Percentiles rank a stretch among this genome's conserved stretches.
phyloP scores from a whole-genome alignment of 345 rosid genomes.

The Eucalyptus sp. region DNA sequence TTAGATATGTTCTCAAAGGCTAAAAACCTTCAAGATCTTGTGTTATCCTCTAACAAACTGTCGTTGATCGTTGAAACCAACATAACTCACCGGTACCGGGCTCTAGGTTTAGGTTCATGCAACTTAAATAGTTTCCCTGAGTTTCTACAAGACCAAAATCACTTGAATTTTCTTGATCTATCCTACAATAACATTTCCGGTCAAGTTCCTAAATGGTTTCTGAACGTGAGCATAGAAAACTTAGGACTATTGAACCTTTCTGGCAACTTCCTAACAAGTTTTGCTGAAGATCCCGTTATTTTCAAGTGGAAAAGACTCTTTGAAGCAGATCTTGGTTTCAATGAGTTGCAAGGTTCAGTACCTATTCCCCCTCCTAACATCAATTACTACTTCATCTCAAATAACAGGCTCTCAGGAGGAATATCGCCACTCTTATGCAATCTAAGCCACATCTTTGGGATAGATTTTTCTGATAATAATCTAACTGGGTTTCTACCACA shows the following conservation, averaged over 20 bases:
- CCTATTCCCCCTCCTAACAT: neutral
- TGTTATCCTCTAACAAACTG: neutral
- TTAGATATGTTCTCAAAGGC: neutral
- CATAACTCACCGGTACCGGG: rapidly evolving
- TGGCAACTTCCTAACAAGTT: neutral
- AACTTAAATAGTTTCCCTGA: neutral
- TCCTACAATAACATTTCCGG: constrained; percentile 1
- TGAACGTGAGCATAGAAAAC: neutral
- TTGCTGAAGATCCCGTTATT: neutral
- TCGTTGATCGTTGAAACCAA: neutral
- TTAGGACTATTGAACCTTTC: rapidly evolving
- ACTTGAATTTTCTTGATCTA: neutral
- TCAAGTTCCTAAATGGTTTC: constrained; percentile 4
- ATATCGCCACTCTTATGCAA: neutral
- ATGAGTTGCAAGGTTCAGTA: constrained; percentile 2
- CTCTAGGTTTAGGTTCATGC: constrained; percentile 1
- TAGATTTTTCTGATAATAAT: neutral
- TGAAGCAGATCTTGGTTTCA: neutral
- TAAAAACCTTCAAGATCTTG: rapidly evolving
- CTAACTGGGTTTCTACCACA: neutral
- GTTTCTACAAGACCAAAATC: neutral
- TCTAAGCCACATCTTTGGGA: neutral
- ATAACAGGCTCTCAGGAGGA: constrained; percentile 1
- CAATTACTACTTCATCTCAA: neutral
- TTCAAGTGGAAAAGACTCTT: neutral